Percentiles rank a stretch among this genome's conserved stretches.
Conservation (phyloP, 2,329 filamentous ascomycete genomes). For the Pseudonectria foliicola region DNA sequence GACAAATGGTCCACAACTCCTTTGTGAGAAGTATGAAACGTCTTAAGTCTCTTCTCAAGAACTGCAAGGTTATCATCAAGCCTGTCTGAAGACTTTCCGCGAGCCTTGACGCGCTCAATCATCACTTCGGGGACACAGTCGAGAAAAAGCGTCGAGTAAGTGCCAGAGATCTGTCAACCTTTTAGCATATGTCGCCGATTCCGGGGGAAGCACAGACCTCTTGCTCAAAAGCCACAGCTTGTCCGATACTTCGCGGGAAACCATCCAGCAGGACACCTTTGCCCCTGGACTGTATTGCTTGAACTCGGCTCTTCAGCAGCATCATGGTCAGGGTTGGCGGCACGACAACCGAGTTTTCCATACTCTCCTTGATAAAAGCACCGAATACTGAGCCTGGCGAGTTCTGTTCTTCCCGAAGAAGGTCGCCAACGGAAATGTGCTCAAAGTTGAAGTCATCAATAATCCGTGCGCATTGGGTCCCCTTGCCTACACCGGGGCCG, state of each 20-base stretch:
- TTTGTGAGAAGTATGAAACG: not conserved
- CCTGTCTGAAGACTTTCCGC: too few relatives aligned
- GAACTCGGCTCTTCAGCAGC: constrained; percentile 7
- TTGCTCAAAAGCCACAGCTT: constrained; percentile 6
- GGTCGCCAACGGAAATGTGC: constrained; percentile 4
- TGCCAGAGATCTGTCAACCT: constrained; percentile 1
- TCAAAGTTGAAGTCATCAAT: constrained; percentile 4
- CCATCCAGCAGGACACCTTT: constrained; percentile 6
- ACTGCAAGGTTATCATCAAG: too few relatives aligned
- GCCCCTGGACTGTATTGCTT: constrained; percentile 2
- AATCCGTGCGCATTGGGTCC: not conserved
- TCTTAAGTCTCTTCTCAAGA: not conserved
- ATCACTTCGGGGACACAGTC: constrained; percentile 1
- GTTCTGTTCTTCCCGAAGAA: constrained; percentile 6
- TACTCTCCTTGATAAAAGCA: constrained; percentile 5
- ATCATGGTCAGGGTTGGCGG: constrained; percentile 4
- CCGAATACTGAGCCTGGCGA: constrained; percentile 5
- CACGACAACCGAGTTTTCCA: constrained; percentile 2
- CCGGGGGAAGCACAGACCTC: constrained; percentile 3
- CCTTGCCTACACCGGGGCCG: not conserved
- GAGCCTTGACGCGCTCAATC: not conserved
- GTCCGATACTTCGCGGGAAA: constrained; percentile 4
- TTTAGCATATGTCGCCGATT: too few relatives aligned
- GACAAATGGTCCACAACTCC: constrained; percentile 5
- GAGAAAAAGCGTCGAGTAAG: constrained; percentile 5